These are phyloP conservation scores for Ambrosiella beaveri DNA, from an alignment of 2,329 filamentous ascomycete genomes.

Conservation along the genomic window DNA sequence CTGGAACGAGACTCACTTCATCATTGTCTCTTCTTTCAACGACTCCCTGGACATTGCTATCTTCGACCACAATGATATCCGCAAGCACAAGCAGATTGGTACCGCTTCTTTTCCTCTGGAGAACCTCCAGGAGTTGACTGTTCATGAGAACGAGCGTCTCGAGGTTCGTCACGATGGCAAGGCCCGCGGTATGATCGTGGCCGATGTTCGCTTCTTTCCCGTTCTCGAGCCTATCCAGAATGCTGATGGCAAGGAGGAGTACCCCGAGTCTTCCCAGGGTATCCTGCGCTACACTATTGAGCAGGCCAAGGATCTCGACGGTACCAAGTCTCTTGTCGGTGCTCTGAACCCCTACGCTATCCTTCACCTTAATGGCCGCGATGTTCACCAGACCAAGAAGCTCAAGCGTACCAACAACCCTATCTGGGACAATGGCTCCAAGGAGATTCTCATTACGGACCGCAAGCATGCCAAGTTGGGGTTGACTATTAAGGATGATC, in stretches of 20 bases:
- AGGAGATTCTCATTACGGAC: slow-evolving; percentile 90
- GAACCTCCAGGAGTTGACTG: slow-evolving; percentile 55
- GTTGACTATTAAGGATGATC: slow-evolving; percentile 86
- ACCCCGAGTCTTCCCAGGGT: slow-evolving; percentile 78
- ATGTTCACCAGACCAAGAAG: slow-evolving; percentile 76
- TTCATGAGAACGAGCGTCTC: slow-evolving; percentile 69
- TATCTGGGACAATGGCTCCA: slow-evolving; percentile 82
- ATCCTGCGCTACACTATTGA: slow-evolving; percentile 87
- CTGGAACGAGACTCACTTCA: slow-evolving; percentile 94
- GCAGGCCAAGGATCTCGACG: slow-evolving; percentile 90
- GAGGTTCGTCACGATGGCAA: slow-evolving; percentile 77
- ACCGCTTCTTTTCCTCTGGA: slow-evolving; percentile 74
- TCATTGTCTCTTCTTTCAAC: slow-evolving; percentile 81
- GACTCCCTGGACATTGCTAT: slow-evolving; percentile 72
- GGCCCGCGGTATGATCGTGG: slow-evolving; percentile 58
- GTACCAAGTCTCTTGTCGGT: slow-evolving; percentile 79
- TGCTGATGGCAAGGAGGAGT: slow-evolving; percentile 60
- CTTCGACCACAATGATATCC: slow-evolving; percentile 86
- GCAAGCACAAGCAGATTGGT: slow-evolving; percentile 87
- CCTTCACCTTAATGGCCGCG: slow-evolving; percentile 79
- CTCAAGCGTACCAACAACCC: slow-evolving; percentile 96
- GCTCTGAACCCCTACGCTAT: slow-evolving; percentile 80
- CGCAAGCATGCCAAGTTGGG: slow-evolving; percentile 80
- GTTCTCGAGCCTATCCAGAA: slow-evolving; percentile 39
- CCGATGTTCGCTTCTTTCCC: slow-evolving; percentile 88